Base-by-base conservation (phyloP, 108 stramenopile species). In the Aurantiochytrium sp. region DNA sequence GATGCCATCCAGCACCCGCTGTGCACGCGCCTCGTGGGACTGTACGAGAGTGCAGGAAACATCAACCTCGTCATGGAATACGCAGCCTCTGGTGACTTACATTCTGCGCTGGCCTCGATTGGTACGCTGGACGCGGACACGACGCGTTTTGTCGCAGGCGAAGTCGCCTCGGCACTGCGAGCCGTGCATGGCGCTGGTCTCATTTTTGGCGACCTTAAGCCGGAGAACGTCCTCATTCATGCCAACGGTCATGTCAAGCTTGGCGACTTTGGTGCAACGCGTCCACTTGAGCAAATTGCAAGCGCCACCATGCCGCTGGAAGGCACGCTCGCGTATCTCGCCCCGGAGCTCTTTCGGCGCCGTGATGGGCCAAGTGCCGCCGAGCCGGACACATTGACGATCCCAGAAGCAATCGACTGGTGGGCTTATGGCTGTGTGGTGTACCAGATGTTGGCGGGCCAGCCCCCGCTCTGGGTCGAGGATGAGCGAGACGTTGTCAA, bases 371-470 rank as follows among this genome's bases (percentile, higher is more conserved):
- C 51, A 45, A 83, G 49, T 45, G 51, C 23, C 3, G 76, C 45
- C 28, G 42, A 14, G 25, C 87, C 94, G 59, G 97, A 97, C 25
- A 95, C 90, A 3, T 87, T 94, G 43, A 96, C 96, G 43, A 93
- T 94, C 16, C 58, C 88, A 45, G 47, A 43, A 44, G 93, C 94
- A 28, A 94, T 97, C n/a, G 99, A 99, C 93, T 91, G 96, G 8
- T 99, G 98, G 98, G 97, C 98, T 10, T 94, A 98, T 69, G 99
- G 99, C 4, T 99, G 99, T 90, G 94, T 98, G 4, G 58, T 97
- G 43, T 98, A 95, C 93, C 96, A 97, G 88, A 96, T 96, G 88
- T 72, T 98, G 8, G 89, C 96, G 5, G 98, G 98, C 21, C 91
- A 96, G 21, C 98, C 98, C 23, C 97, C 98, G 4, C 91, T 98